A percentile compares a stretch with the other conserved stretches of the same genome.
These are phyloP conservation scores for Neovahlkampfia damariscottae DNA, from an alignment of 78 protist species.

Conservation along the genomic window DNA sequence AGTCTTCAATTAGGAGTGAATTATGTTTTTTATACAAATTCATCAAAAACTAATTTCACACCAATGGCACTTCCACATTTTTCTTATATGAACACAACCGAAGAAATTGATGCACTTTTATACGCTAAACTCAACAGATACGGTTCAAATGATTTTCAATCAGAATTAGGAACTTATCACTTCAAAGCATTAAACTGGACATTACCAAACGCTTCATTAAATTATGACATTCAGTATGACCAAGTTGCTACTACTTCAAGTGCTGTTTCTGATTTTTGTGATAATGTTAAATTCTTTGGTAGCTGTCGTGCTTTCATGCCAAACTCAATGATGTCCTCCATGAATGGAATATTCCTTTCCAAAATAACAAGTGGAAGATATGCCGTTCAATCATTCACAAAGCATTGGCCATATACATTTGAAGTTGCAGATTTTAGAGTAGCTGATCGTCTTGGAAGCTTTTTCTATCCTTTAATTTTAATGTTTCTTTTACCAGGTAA, in stretches of 20 bases:
- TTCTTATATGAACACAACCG: background rate
- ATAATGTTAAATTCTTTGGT: background rate
- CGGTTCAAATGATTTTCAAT: background rate
- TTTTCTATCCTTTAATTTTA: too few species aligned
- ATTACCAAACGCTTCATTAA: background rate
- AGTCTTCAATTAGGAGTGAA: background rate
- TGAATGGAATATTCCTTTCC: too few species aligned
- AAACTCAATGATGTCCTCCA: background rate
- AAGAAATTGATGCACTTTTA: background rate
- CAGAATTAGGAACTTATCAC: background rate
- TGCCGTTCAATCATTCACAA: too few species aligned
- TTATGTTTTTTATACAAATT: background rate
- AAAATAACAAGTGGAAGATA: too few species aligned
- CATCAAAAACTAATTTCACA: background rate
- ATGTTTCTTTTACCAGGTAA: too few species aligned
- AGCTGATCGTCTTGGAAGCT: too few species aligned
- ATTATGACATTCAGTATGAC: background rate
- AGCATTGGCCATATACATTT: too few species aligned
- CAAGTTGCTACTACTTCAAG: background rate
- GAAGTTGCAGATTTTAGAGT: too few species aligned
- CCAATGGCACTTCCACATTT: background rate
- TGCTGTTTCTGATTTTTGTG: background rate
- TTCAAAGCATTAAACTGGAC: background rate
- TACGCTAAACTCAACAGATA: background rate
- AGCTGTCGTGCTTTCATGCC: background rate